Evolutionary conservation across 768 basidiomycete genomes (phyloP), one percentile per base, ranked within the genome.

Genomic region (Pleurotus tuoliensis): DNA sequence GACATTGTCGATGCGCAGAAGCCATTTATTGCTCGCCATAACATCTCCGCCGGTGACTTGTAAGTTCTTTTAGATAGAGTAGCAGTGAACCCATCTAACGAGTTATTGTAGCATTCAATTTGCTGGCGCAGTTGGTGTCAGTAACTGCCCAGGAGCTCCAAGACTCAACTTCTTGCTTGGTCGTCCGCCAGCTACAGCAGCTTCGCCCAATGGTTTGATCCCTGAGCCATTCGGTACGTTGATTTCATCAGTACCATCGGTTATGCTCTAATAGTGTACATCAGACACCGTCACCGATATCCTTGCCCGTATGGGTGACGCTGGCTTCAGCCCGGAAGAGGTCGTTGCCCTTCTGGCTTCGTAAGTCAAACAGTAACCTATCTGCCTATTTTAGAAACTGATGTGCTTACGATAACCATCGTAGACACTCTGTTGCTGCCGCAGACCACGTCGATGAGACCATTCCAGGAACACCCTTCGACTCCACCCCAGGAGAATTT

Each of bases 21-120:
- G n/a, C 66, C 63, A 1, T 66, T 73, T 64, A 55, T 69, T 47
- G 57, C 51, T 37, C 55, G 50, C 15, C 60, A 68, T 56, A 68
- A 67, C 48, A 64, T 74, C 45, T 62, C 65, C 2, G 57, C 64
- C 25, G 73, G 70, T 22, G 73, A 76, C 63, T 70, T 76, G 73
- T 74, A 47, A 41, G 68, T 59, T 34, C 37, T 7, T 12, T 22
- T 25, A 12, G n/a, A 3, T n/a, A 9, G 5, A 5, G 11, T 22
- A 7, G 12, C 11, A 13, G 7, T 34, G 15, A n/a, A 15, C n/a
- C n/a, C 30, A 27, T 15, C 48, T 50, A n/a, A 50, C n/a, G n/a
- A 22, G n/a, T 8, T 8, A 40, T 40, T 18, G 24, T 45, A 68
- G 67, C 65, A 72, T 75, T 57, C 70, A 73, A 51, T 73, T 75